Evolutionary conservation across 2,329 filamentous ascomycete species (phyloP).

Genomic region (Scorias spongiosa): DNA sequence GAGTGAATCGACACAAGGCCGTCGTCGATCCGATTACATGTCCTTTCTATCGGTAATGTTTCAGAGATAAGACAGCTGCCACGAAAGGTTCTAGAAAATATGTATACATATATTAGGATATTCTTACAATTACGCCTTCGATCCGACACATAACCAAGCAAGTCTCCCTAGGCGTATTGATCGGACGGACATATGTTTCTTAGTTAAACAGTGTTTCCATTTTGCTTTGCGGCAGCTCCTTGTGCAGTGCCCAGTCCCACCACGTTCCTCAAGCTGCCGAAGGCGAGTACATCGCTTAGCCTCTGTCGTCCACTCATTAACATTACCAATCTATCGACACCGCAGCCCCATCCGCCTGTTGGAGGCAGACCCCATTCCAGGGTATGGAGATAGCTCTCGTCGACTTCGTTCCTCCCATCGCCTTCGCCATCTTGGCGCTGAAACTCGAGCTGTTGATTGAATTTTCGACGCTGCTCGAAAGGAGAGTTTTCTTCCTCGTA

Average conservation of each 20-base stretch:
- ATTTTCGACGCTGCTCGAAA: slow-evolving; percentile 70
- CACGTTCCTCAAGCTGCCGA: slow-evolving; percentile 62
- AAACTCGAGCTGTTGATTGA: slow-evolving; percentile 41
- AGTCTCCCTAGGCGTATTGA: too few species aligned
- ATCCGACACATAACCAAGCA: too few species aligned
- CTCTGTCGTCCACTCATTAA: slow-evolving; percentile 62
- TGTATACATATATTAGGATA: too few species aligned
- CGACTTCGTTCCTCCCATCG: slow-evolving; percentile 37
- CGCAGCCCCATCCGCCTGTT: slow-evolving; percentile 92
- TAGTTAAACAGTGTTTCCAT: too few species aligned
- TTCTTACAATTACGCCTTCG: too few species aligned
- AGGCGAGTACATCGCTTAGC: slow-evolving; percentile 76
- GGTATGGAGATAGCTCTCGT: slow-evolving; percentile 72
- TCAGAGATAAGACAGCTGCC: too few species aligned
- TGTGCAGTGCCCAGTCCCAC: slow-evolving; percentile 20
- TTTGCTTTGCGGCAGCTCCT: too few species aligned
- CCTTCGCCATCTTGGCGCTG: slow-evolving; percentile 27
- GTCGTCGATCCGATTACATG: too few species aligned
- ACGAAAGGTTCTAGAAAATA: too few species aligned
- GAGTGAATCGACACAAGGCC: too few species aligned
- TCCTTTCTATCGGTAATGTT: too few species aligned
- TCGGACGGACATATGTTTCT: too few species aligned
- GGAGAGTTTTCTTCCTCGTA: slow-evolving; percentile 98
- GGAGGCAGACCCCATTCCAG: slow-evolving; percentile 85
- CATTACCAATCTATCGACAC: slow-evolving; percentile 84